These are phyloP conservation scores for Dovyalis caffra DNA, from an alignment of 345 rosid genomes.

Conservation along the genomic window DNA sequence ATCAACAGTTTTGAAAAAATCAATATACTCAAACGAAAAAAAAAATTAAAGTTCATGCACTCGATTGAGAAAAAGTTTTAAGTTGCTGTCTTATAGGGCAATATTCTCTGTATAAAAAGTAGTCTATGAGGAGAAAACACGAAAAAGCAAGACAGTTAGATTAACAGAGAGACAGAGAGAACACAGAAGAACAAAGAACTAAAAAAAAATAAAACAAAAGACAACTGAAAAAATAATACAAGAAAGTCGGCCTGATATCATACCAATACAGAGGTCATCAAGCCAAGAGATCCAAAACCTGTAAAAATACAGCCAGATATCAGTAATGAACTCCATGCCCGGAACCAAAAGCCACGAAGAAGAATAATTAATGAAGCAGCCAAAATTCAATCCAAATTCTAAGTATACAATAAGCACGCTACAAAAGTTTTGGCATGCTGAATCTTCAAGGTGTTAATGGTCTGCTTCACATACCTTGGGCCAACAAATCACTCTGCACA, in stretches of 20 bases:
- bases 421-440: background rate
- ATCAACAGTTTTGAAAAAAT: too few relatives aligned
- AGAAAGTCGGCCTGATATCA: constrained; percentile 5
- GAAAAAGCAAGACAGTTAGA: background rate
- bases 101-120: too few relatives aligned
- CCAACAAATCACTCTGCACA: constrained; percentile 98
- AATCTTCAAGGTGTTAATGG: background rate
- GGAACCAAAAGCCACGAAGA: background rate
- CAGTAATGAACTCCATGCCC: background rate
- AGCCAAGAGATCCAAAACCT: constrained; percentile 98
- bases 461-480: constrained; percentile 66
- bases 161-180: background rate
- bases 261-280: constrained; percentile 99
- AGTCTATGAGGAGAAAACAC: background rate
- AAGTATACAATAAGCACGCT: background rate
- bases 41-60: too few relatives aligned
- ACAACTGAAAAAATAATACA: background rate
- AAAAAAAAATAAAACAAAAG: background rate
- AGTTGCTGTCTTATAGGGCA: too few relatives aligned
- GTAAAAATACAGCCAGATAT: constrained; percentile 14
- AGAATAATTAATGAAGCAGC: background rate
- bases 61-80: too few relatives aligned
- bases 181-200: background rate
- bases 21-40: too few relatives aligned
- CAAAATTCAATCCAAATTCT: background rate